Conservation (phyloP, 73 alveolate genomes). For the Paramecium sonneborni region DNA sequence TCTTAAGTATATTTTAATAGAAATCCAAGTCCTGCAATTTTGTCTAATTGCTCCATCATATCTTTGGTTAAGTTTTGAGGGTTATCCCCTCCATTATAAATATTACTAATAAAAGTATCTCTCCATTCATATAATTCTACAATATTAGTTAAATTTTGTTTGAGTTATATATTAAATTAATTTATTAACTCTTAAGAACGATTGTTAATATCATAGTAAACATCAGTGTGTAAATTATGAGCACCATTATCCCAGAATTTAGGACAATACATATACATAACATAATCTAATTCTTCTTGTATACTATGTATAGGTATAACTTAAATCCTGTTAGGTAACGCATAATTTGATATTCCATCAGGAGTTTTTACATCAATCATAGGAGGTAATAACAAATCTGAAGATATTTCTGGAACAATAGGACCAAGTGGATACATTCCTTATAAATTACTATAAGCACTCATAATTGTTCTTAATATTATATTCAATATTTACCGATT, state of each 20-base stretch:
- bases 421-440: slow-evolving; percentile 85
- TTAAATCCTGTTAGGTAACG: slow-evolving; percentile 5
- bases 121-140: neutral
- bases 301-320: slow-evolving; percentile 4
- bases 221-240: neutral
- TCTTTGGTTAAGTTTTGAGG: neutral
- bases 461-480: slow-evolving; percentile 72
- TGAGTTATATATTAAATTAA: neutral
- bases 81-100: neutral
- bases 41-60: neutral
- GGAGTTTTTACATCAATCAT: neutral
- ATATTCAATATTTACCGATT: slow-evolving; percentile 56
- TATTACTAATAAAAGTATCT: neutral
- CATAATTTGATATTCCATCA: neutral
- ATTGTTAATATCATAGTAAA: neutral
- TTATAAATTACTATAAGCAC: slow-evolving; percentile 84
- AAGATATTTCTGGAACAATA: slow-evolving; percentile 47
- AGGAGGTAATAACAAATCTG: neutral
- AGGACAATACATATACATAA: slow-evolving; percentile 15
- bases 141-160: neutral
- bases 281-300: neutral
- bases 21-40: slow-evolving; percentile 10
- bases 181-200: neutral
- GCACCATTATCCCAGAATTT: neutral
- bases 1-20: neutral